A percentile compares a stretch with the other conserved stretches of the same genome.
Conservation (phyloP, 1,139 yeast species). For the Suhomyces kunorum region DNA sequence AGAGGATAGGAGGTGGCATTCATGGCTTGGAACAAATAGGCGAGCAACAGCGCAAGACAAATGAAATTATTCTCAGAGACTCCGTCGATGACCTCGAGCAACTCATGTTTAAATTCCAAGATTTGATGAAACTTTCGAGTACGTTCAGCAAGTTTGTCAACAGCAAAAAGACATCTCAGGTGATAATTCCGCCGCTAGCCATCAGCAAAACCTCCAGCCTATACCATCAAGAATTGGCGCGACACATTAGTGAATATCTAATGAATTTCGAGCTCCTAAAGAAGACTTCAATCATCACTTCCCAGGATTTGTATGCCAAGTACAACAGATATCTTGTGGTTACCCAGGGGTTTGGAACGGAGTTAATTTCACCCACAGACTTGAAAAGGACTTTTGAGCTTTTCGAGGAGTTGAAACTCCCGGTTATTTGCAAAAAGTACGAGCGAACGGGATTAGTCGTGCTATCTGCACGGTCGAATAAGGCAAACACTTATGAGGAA, state of each 20-base stretch:
- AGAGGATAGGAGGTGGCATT: slow-evolving; percentile 50
- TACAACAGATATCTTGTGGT: slow-evolving; percentile 41
- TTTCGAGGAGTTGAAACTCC: slow-evolving; percentile 35
- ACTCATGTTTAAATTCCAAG: slow-evolving; percentile 75
- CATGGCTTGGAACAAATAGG: slow-evolving; percentile 67
- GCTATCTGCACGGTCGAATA: slow-evolving; percentile 27
- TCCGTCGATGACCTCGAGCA: slow-evolving; percentile 80
- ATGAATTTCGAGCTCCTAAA: slow-evolving; percentile 32
- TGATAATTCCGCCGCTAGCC: slow-evolving; percentile 32
- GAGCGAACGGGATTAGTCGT: slow-evolving; percentile 40
- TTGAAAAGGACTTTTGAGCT: slow-evolving; percentile 34
- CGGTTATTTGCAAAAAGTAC: slow-evolving; percentile 34
- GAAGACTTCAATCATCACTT: slow-evolving; percentile 41
- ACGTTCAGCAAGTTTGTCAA: slow-evolving; percentile 40
- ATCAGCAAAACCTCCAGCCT: slow-evolving; percentile 32
- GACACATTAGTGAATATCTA: slow-evolving; percentile 57
- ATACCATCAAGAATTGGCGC: slow-evolving; percentile 41
- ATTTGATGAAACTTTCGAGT: slow-evolving; percentile 58
- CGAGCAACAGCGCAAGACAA: slow-evolving; percentile 57
- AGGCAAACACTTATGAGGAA: slow-evolving; percentile 24
- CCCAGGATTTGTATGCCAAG: slow-evolving; percentile 45
- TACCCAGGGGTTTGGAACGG: slow-evolving; percentile 46
- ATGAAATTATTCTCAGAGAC: slow-evolving; percentile 61
- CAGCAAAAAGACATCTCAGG: slow-evolving; percentile 5
- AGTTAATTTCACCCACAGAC: slow-evolving; percentile 34